phyloP scores from a whole-genome alignment of 495 filamentous ascomycete species.

The Neurospora intermedia region DNA sequence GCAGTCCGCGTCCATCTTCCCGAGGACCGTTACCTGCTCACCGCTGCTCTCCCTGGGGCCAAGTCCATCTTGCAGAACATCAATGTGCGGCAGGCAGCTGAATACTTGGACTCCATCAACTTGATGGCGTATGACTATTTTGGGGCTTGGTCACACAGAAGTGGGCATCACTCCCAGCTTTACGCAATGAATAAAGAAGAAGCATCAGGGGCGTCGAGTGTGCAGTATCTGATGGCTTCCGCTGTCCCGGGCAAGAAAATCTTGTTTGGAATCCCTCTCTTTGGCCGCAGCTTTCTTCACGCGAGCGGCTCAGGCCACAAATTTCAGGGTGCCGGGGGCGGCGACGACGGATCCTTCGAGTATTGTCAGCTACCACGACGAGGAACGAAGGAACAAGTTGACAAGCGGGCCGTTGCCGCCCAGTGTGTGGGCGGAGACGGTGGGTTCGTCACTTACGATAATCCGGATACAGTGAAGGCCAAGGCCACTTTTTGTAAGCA shows the following conservation, averaged over 20 bases:
- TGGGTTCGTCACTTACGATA: constrained; percentile 82
- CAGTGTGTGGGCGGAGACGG: constrained; percentile 73
- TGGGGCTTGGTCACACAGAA: constrained; percentile 60
- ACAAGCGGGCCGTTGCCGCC: constrained; percentile 54
- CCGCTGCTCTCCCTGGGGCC: constrained; percentile 73
- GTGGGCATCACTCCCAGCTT: constrained; percentile 74
- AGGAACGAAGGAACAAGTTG: constrained; percentile 57
- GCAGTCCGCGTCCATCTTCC: constrained; percentile 62
- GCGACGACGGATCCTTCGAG: constrained; percentile 75
- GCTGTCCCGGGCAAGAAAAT: constrained; percentile 67
- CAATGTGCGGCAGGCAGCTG: constrained; percentile 51
- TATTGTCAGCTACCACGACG: constrained; percentile 67
- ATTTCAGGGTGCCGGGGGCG: constrained; percentile 48
- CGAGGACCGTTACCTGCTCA: constrained; percentile 60
- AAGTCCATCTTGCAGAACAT: constrained; percentile 68
- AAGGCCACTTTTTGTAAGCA: constrained; percentile 76
- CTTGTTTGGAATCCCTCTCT: constrained; percentile 69
- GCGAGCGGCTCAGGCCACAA: constrained; percentile 51
- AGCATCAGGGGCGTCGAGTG: constrained; percentile 54
- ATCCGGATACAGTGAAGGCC: constrained; percentile 68
- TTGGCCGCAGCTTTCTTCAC: constrained; percentile 71
- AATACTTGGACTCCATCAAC: constrained; percentile 70
- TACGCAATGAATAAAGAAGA: constrained; percentile 48
- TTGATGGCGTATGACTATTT: constrained; percentile 82
- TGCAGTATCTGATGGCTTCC: constrained; percentile 52